Evolutionary conservation across 768 basidiomycete species (phyloP), one percentile per base, ranked within the genome.

Genomic region (Tricholoma matsutake): DNA sequence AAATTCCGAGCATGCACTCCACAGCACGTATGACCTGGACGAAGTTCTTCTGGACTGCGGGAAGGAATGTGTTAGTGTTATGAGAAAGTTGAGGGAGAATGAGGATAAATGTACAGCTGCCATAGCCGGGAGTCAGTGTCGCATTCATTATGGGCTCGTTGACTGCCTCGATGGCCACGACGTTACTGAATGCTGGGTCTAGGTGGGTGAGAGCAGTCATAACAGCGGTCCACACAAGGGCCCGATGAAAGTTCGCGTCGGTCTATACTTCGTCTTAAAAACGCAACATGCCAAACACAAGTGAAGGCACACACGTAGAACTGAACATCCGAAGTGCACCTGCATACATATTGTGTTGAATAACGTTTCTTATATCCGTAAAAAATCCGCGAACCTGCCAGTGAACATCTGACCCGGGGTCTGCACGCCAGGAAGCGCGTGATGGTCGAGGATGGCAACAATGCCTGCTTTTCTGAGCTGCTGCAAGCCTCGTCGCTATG

Each of bases 141-240:
- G 89, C 88, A 66, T 93, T 74, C 87, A 85, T 88, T 65, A 90
- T 84, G 0, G 88, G 88, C 60, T 93, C 91, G 63, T 93, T 93
- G 28, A 88, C 78, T 1, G 91, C 91, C 65, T 93, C 82, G 31
- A 93, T 87, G 1, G 87, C 77, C 45, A 87, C 86, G 16, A 88
- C 89, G 32, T 77, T 83, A 16, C 65, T 73, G 67, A 93, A 93
- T 41, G 76, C 74, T 5, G 89, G 80, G 68, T 92, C 86, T 34
- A 88, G 72, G 65, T 93, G 91, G 1, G 88, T 75, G 4, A 93
- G 75, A 9, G 81, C 72, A 0, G 91, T 87, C 86, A 92, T 92
- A 18, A 92, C 87, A 11, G 85, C 86, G 0, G 89, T 85, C 91
- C 91, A 93, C n/a, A 87, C 74, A 51, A 93, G 75, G 7, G 91